Evolutionary conservation across 345 rosid species (phyloP), one percentile per base, ranked within the genome.

Genomic region (Linum usitatissimum): DNA sequence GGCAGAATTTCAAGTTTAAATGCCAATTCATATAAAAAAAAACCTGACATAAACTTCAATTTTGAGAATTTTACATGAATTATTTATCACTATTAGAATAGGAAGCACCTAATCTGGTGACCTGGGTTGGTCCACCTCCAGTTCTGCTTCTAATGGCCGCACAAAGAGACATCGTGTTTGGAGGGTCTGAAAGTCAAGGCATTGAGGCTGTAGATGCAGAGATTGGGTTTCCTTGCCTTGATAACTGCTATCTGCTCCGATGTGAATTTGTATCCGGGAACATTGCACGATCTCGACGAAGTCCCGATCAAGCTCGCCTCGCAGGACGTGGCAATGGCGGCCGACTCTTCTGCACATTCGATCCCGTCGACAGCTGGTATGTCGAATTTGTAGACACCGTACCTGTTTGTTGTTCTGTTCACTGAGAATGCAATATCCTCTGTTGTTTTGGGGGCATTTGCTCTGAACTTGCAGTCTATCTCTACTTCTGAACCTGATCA

Each of bases 181-280:
- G 70, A 51, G n/a, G 97, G 96, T 62, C 68, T 86, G 42, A 74
- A 93, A 64, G 80, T 87, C 59, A 93, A 71, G 5, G 94, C 86
- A 71, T 71, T 83, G 65, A 93, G 68, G 84, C 94, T 84, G 80
- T 81, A 89, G 70, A 93, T 82, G 62, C 97, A 93, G 62, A 84
- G 75, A n/a, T 78, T 89, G 30, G 84, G 83, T 54, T 84, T 87
- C 61, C 81, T 93, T 1, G 94, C 87, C 54, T 87, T 93, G 4
- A 34, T 4, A 55, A 84, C 67, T 0, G 96, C 76, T 54, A 93
- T 77, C 78, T 87, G 85, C 63, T 80, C 78, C 17, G 87, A 63
- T 31, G 91, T 75, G 6, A 79, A 75, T 28, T 70, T 82, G 45
- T 80, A 45, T 56, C 77, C 86, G 0, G 91, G 91, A 70, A 78